phyloP scores from a whole-genome alignment of 768 basidiomycete genomes.

The Tricholoma bakamatsutake region DNA sequence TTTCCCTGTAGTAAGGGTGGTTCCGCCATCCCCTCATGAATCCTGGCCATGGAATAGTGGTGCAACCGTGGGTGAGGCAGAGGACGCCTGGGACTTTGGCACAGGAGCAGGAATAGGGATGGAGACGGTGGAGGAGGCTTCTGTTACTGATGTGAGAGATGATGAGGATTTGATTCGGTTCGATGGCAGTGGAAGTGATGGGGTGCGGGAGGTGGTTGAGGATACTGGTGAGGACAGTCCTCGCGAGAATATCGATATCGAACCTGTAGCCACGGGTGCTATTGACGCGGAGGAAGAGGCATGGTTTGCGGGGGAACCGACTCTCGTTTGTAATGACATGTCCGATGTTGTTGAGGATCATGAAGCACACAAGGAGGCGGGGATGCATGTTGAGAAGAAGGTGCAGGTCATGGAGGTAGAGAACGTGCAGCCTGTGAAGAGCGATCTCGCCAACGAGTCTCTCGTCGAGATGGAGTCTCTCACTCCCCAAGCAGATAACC shows the following conservation, averaged over 20 bases:
- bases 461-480: neutral
- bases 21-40: neutral
- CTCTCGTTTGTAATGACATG: conserved; percentile 8
- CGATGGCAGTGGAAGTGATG: neutral
- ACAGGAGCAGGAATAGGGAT: neutral
- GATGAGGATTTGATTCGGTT: conserved; percentile 8
- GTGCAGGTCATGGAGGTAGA: neutral
- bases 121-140: neutral
- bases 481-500: neutral
- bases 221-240: neutral
- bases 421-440: neutral
- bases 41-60: neutral
- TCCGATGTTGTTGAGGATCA: neutral
- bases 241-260: conserved; percentile 1
- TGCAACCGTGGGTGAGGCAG: neutral
- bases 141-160: neutral
- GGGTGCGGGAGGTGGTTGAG: neutral
- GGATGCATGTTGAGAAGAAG: neutral
- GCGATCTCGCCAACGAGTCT: neutral
- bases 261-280: conserved; percentile 4
- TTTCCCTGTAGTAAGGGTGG: neutral
- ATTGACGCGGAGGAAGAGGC: neutral
- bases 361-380: neutral
- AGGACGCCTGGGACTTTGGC: conserved; percentile 10
- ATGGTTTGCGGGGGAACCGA: conserved; percentile 15